Evolutionary conservation across 352 stramenopile genomes (phyloP), one percentile per base, ranked within the genome.

Genomic region (Hyaloperonospora brassicae): DNA sequence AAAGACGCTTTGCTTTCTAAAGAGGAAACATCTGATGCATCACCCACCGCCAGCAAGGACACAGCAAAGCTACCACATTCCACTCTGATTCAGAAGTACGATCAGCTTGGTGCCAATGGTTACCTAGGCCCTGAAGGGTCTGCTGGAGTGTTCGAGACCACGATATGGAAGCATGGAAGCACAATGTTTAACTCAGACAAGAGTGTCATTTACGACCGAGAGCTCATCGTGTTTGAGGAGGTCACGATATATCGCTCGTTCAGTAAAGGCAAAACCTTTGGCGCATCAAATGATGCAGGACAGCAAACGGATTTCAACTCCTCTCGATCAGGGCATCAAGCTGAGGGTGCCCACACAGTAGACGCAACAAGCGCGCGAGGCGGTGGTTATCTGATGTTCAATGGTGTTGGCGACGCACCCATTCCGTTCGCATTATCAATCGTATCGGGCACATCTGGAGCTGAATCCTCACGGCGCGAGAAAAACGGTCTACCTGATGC

Each of bases 341-440:
- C 61, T 14, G 70, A 79, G 24, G 68, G 62, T 30, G 65, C 70
- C 11, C 62, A 76, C 58, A 63, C 70, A 40, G 70, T 70, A 38
- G 65, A 73, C 14, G 66, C 58, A 43, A 68, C 55, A 46, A 62
- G 62, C n/a, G 70, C 68, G 13, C 70, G 83, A 49, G 77, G 80
- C 25, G 79, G 83, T 21, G 83, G 83, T 0, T 93, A 93, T 56
- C 55, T 93, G 17, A 93, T 93, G 83, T 93, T 89, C 43, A 90
- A 93, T 36, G 83, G 83, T 43, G 68, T 93, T 22, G 83, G 83
- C 5, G 83, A 93, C 55, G 83, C 83, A 6, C 83, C 83, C 0
- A 83, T 93, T 40, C 79, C 78, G 8, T 86, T 93, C 24, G 76
- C 78, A 0, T 53, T 93, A 23, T 87, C 77, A 27, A 82, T 88